Evolutionary conservation across 2,329 filamentous ascomycete genomes (phyloP), one percentile per base, ranked within the genome.

Genomic region (Penicillium sp.): DNA sequence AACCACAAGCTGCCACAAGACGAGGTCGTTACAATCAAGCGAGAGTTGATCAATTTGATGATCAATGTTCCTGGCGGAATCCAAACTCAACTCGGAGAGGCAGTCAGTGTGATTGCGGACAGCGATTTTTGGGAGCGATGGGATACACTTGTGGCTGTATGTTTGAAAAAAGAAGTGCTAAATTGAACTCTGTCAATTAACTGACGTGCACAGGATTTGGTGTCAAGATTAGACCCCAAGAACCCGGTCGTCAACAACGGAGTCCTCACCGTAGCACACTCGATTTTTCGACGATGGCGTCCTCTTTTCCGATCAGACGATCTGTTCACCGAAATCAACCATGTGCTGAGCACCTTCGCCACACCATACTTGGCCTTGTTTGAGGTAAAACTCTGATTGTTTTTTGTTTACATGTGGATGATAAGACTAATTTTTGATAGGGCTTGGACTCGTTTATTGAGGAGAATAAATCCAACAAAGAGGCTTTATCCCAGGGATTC

Each of bases 111-210:
- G 65, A 97, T 99, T 67, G 94, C 94, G 59, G 93, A 97, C 75
- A 97, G 92, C 64, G 94, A 99, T 73, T 99, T 99, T 74, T 99
- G 89, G 88, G 82, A 89, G 73, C 83, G 89, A 67, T 99, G 94
- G 94, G 89, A 97, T 68, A 96, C 92, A n/a, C 81, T 99, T 59
- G 92, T 96, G 53, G 84, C 89, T 78, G 87, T 89, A 74, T 62
- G 81, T 68, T 49, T 12, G 23, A 18, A 48, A 7, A 21, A 12
- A 6, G 4, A 12, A 6, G 4, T 21, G 18, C 18, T 18, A 21
- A 9, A 21, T 3, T 1, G 3, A 42, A 21, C 7, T 21, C 9
- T 24, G n/a, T 38, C 45, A 49, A 14, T 52, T n/a, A 42, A 21
- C 14, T 8, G 40, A 43, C 40, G n/a, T 50, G 16, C 12, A 23